A percentile compares a stretch with the other conserved stretches of the same genome.
phyloP scores from a whole-genome alignment of 2,329 filamentous ascomycete species.

The Aspergillus candidus region DNA sequence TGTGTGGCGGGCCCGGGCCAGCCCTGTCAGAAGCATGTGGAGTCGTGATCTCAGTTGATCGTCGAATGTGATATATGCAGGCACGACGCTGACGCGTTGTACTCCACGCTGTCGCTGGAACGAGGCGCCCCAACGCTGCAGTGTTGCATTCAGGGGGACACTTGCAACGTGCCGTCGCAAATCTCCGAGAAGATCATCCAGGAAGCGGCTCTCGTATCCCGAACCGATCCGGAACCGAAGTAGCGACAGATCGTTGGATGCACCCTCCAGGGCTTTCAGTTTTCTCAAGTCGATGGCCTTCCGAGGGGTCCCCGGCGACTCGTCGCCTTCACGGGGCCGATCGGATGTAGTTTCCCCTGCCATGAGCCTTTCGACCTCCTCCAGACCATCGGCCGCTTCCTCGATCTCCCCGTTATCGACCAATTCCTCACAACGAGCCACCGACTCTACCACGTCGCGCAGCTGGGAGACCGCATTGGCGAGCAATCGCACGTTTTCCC shows the following conservation, averaged over 20 bases:
- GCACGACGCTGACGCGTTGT: constrained; percentile 62
- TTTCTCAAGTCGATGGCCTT: constrained; percentile 64
- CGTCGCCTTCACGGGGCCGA: constrained; percentile 21
- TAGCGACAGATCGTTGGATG: constrained; percentile 68
- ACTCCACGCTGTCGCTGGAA: constrained; percentile 65
- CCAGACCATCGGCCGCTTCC: constrained; percentile 69
- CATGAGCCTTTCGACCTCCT: constrained; percentile 71
- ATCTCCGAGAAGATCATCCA: constrained; percentile 71
- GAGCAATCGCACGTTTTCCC: constrained; percentile 78
- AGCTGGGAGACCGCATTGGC: constrained; percentile 79
- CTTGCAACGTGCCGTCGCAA: constrained; percentile 71
- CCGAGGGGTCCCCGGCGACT: constrained; percentile 26
- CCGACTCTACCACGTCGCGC: constrained; percentile 66
- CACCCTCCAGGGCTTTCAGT: constrained; percentile 71
- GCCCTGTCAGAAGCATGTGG: constrained; percentile 63
- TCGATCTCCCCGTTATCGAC: constrained; percentile 82
- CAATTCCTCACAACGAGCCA: constrained; percentile 69
- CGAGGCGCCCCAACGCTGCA: constrained; percentile 77
- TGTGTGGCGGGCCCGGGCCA: constrained; percentile 76
- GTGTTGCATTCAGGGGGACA: constrained; percentile 64
- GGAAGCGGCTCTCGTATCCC: constrained; percentile 75
- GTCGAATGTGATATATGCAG: constrained; percentile 70
- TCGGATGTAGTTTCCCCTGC: constrained; percentile 57
- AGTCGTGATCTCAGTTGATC: constrained; percentile 66
- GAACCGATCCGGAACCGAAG: constrained; percentile 77